These are phyloP conservation scores for Alectoria sarmentosa DNA, from an alignment of 495 filamentous ascomycete genomes.

Conservation along the genomic window DNA sequence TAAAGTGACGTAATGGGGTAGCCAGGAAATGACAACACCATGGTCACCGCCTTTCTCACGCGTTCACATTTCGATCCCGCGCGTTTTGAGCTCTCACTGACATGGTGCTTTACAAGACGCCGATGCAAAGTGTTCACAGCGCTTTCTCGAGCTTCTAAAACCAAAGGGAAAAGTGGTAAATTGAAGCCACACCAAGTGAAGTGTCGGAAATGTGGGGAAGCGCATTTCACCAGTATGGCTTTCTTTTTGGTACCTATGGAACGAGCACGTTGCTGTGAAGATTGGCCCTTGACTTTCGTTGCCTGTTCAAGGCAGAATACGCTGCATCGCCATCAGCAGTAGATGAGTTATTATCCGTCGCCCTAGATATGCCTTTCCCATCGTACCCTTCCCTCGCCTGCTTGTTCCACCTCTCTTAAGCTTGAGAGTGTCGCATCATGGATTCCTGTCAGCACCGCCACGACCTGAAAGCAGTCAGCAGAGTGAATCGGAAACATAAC, in stretches of 20 bases:
- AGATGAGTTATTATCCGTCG: background rate
- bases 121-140: no score
- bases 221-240: background rate
- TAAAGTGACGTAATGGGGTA: constrained; percentile 17
- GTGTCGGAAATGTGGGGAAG: background rate
- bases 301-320: background rate
- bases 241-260: background rate
- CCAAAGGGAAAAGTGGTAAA: no score
- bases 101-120: no score
- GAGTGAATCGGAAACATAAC: background rate
- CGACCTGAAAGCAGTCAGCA: constrained; percentile 17
- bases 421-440: constrained; percentile 9
- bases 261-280: background rate
- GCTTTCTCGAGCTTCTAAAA: no score
- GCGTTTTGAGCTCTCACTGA: no score
- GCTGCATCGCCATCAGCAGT: background rate
- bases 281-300: background rate
- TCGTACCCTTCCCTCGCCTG: background rate
- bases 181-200: background rate
- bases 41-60: background rate
- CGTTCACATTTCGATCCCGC: no score
- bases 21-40: constrained; percentile 18
- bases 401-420: background rate
- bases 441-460: constrained; percentile 26
- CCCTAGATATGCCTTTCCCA: background rate